Evolutionary conservation across 2,329 filamentous ascomycete species (phyloP), one percentile per base, ranked within the genome.

Genomic region (Parasarocladium wereldwijsianum): DNA sequence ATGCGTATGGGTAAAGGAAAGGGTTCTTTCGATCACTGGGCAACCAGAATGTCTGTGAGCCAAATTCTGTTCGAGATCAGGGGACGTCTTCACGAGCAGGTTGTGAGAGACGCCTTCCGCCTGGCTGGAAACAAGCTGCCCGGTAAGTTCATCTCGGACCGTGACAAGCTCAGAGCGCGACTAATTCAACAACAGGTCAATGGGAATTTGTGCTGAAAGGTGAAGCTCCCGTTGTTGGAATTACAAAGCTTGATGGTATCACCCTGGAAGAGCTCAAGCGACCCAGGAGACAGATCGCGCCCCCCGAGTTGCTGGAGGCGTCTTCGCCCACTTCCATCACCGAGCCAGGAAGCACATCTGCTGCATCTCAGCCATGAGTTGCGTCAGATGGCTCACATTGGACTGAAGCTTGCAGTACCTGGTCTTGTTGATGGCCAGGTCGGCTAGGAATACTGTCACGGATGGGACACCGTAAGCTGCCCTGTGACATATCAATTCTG

Each of bases 1-100:
- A 79, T 84, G 53, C 79, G 90, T 70, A 98, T 98, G 92, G 90
- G 90, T 53, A 98, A 96, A 59, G 90, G 90, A 58, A 98, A 98
- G 54, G 90, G 90, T 43, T 81, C 77, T 38, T 96, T 98, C 50
- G 90, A 98, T 52, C 83, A 93, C 50, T 98, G 90, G 90, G 85
- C 87, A 4, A 73, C 80, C 14, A 75, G 87, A 54, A 76, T 96
- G 41, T 75, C 84, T 7, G 83, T 96, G 30, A 93, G 81, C 57
- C 82, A 90, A 52, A 73, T 98, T 28, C 63, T 94, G 13, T 92
- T 98, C 42, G 90, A 98, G 57, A 59, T 98, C 41, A 85, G 84
- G 55, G 90, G 90, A 26, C 72, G 85, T 43, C 50, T 96, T 39
- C 90, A 98, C 68, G 90, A 98, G 62, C 82, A 93, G 60, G 75